Evolutionary conservation across 2,329 filamentous ascomycete species (phyloP).

Genomic region (Botrytis deweyae): DNA sequence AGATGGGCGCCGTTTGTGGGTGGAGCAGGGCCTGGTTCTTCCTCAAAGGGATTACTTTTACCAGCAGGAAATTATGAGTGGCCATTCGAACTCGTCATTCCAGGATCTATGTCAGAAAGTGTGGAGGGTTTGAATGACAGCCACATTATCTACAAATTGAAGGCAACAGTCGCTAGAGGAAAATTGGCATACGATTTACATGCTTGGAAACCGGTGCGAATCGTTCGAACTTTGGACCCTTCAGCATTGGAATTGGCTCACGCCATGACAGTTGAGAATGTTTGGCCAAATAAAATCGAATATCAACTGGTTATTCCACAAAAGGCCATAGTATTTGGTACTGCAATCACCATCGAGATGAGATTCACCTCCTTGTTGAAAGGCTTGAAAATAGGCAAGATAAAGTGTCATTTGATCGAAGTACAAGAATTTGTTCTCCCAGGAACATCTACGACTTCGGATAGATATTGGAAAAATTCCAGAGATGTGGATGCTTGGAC

Average conservation of each 20-base stretch:
- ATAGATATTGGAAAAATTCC: conserved; percentile 60
- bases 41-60: conserved; percentile 56
- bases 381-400: conserved; percentile 79
- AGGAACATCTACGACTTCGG: conserved; percentile 47
- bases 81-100: conserved; percentile 73
- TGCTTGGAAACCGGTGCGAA: conserved; percentile 73
- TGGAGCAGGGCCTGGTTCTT: conserved; percentile 45
- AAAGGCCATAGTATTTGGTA: conserved; percentile 92
- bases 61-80: conserved; percentile 79
- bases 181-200: conserved; percentile 87
- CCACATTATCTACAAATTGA: conserved; percentile 85
- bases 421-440: conserved; percentile 64
- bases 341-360: conserved; percentile 80
- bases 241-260: conserved; percentile 77
- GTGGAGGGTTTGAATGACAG: conserved; percentile 86
- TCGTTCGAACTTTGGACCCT: conserved; percentile 75
- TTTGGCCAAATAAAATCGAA: conserved; percentile 96
- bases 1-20: conserved; percentile 67
- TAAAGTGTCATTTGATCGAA: conserved; percentile 79
- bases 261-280: conserved; percentile 93
- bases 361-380: conserved; percentile 86
- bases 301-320: conserved; percentile 92
- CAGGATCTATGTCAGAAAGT: conserved; percentile 75
- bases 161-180: conserved; percentile 82
- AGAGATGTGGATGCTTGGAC: conserved; percentile 63